Base-by-base conservation (phyloP, 768 basidiomycete species). In the Lentinus brumalis region DNA sequence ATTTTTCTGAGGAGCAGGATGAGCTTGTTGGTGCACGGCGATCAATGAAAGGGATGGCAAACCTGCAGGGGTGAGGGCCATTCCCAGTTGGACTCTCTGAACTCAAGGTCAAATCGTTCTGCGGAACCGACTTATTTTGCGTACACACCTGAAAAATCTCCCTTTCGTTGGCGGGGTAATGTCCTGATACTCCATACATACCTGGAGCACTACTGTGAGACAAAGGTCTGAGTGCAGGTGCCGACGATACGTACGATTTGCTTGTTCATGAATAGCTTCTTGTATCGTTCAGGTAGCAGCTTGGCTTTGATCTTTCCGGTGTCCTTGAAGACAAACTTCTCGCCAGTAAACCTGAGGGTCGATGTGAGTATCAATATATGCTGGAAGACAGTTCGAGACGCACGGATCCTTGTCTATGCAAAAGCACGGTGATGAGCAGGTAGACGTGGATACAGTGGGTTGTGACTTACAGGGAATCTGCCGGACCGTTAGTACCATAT, bases 71-170 rank as follows among this genome's bases (percentile, higher is more conserved):
- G 88, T 91, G 32, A 91, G 76, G 0, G 90, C 88, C 80, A 92
- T 86, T 7, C 90, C 90, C 3, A 89, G 78, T 72, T 91, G 90
- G 7, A 92, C 90, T 51, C 90, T 80, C 87, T 92, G 60, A 11
- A 31, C 16, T 15, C 12, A 8, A 45, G 18, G 18, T 31, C 40
- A 50, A 35, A n/a, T 42, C 1, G 11, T 31, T 46, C 45, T 1
- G 5, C 56, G 26, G 31, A 39, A 29, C 41, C 8, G 3, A 3
- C 40, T 29, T 7, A 16, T 6, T 3, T 7, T 7, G 10, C 30
- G 14, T 29, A 53, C 79, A 44, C 44, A 87, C 91, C 78, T 89
- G 87, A 75, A 88, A 91, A 29, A 88, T 84, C 66, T 88, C 88
- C 31, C 87, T 79, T 64, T 89, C 90, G 67, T 83, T 81, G 52